phyloP scores from a whole-genome alignment of 768 basidiomycete species.

The Serendipita indica region DNA sequence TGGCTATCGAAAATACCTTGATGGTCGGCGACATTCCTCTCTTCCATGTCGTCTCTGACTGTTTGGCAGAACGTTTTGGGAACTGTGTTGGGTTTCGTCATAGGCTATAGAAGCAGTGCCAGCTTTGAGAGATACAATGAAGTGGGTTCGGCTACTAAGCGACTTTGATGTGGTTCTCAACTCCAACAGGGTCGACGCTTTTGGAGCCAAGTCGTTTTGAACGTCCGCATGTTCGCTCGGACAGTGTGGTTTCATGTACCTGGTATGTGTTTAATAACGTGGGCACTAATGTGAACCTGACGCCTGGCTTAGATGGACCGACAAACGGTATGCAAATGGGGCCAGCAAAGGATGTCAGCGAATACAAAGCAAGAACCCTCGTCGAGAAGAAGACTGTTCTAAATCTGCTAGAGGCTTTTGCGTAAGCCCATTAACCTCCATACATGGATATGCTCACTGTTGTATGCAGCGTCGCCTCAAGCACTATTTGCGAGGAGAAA shows the following conservation, averaged over 20 bases:
- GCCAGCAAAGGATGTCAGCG: neutral
- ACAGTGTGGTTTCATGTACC: conserved; percentile 9
- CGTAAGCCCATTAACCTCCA: neutral
- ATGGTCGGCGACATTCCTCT: neutral
- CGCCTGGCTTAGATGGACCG: neutral
- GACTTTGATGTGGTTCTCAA: neutral
- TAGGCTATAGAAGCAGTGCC: neutral
- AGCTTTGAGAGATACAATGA: conserved; percentile 2
- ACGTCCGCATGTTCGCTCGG: neutral
- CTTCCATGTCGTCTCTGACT: neutral
- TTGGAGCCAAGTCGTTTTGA: conserved; percentile 8
- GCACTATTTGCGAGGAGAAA: conserved; percentile 11
- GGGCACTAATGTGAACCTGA: neutral
- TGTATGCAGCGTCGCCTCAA: conserved; percentile 7
- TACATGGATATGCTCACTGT: neutral
- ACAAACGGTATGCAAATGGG: neutral
- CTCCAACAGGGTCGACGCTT: neutral
- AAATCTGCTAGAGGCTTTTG: conserved; percentile 11
- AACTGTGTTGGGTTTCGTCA: neutral
- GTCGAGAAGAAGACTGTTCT: conserved; percentile 10
- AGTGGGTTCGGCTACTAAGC: neutral
- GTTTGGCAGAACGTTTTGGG: neutral
- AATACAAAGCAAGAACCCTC: neutral
- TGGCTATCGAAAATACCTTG: neutral
- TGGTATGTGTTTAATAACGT: neutral